Percentiles rank a stretch among this genome's conserved stretches.
Evolutionary conservation across 371 early-diverging fungal genomes (phyloP).

Genomic region (Rhizopus sp.): DNA sequence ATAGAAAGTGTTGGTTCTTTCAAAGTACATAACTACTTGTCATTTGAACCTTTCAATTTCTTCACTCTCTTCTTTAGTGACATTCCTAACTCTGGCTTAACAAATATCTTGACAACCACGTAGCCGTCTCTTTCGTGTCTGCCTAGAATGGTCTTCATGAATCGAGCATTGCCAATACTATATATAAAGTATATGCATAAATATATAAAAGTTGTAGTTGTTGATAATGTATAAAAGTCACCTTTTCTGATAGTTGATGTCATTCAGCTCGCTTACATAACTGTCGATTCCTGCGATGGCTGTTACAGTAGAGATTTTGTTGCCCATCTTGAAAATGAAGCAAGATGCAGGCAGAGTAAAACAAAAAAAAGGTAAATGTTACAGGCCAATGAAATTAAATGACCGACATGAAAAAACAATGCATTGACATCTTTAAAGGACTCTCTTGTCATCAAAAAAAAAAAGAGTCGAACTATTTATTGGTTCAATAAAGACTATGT

Average conservation of each 20-base stretch:
- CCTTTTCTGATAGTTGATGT: constrained; percentile 77
- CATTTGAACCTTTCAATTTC: constrained; percentile 55
- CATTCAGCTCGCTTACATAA: constrained; percentile 72
- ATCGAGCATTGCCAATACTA: constrained; percentile 88
- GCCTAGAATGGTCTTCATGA: constrained; percentile 92
- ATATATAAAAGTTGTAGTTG: not conserved
- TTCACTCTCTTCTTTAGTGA: constrained; percentile 62
- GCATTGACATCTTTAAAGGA: too few species aligned
- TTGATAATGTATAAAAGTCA: constrained; percentile 10
- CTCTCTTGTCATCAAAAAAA: too few species aligned
- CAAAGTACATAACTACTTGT: not conserved
- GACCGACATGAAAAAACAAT: too few species aligned
- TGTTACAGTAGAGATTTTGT: constrained; percentile 67
- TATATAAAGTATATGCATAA: constrained; percentile 10
- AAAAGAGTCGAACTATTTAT: too few species aligned
- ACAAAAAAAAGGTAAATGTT: not conserved
- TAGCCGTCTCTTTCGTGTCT: constrained; percentile 68
- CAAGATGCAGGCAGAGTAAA: not conserved
- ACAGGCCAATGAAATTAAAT: too few species aligned
- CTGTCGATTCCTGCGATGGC: constrained; percentile 70
- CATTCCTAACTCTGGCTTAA: constrained; percentile 78
- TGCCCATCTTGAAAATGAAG: constrained; percentile 53
- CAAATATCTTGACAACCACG: constrained; percentile 90
- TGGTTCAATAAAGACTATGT: too few species aligned
- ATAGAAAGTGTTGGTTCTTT: not conserved